phyloP scores from a whole-genome alignment of 345 rosid species.

The Geranium rotundifolium region DNA sequence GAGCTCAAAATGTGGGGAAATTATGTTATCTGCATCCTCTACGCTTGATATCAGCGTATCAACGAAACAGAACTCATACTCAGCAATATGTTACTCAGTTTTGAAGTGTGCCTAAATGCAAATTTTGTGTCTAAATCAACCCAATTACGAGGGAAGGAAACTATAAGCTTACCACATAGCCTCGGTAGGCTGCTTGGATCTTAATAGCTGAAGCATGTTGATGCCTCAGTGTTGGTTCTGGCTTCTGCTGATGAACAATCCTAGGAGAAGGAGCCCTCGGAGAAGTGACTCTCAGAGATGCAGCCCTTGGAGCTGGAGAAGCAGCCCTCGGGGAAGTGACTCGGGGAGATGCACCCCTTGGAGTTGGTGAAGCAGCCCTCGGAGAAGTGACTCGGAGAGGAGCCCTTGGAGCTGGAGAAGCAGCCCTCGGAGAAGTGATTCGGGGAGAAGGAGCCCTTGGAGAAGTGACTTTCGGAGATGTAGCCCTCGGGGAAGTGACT shows the following conservation, averaged over 20 bases:
- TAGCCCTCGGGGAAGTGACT: conserved; percentile 31
- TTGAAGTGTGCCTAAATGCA: conserved; percentile 9
- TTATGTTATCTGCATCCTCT: too few relatives aligned
- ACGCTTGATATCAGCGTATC: too few relatives aligned
- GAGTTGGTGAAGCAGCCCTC: too few relatives aligned
- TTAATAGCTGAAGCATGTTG: conserved; percentile 61
- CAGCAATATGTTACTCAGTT: neutral
- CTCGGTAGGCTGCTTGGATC: conserved; percentile 86
- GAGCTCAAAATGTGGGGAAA: too few relatives aligned
- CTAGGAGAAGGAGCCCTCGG: conserved; percentile 21
- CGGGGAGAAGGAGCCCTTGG: conserved; percentile 46
- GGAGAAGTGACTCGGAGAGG: too few relatives aligned
- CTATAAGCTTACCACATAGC: conserved; percentile 54
- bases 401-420: neutral
- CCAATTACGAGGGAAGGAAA: neutral
- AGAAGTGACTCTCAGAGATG: too few relatives aligned
- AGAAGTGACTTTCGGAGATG: conserved; percentile 32
- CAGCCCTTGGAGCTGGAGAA: neutral
- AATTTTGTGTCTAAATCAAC: neutral
- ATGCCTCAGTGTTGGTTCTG: conserved; percentile 51
- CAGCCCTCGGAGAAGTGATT: conserved; percentile 30
- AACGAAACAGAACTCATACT: too few relatives aligned
- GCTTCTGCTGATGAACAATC: conserved; percentile 26
- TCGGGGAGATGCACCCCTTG: conserved; percentile 30
- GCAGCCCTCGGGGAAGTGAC: conserved; percentile 30